Base-by-base conservation (phyloP, 768 basidiomycete genomes). In the Lactarius indigo region DNA sequence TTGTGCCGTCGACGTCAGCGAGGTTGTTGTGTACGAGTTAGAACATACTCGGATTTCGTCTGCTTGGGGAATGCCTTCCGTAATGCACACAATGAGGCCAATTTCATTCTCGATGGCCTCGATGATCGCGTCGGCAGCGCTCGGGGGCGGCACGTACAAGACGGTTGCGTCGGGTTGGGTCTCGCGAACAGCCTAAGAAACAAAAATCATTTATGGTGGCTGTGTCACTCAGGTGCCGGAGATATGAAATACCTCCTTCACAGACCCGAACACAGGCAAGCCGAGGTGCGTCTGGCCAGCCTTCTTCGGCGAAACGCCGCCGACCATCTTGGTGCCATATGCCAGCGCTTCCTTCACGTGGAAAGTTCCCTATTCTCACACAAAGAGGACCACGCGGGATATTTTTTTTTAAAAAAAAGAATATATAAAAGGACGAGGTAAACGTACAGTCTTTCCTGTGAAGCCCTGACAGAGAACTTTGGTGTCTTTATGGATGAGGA, bases 81-180 rank as follows among this genome's bases (percentile, higher is more conserved):
- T 99, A 72, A 99, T 92, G 76, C 95, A 96, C 57, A 99, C 97
- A 81, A 99, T 99, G 66, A 99, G 80, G 20, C 90, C 88, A 81
- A 99, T 96, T 78, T 99, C 97, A 72, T 92, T 93, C 78, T 98
- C 97, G 73, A 99, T 98, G 41, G 97, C 97, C 78, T 99, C 97
- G 63, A 99, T 88, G 76, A 99, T 98, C 50, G 97, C 97, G 70
- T 96, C 96, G 33, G 94, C 97, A 23, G 96, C 96, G 59, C 84
- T 83, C 5, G 96, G 93, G n/a, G 97, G 97, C 5, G 97, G 97
- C 17, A 99, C 97, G 77, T 98, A 99, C 79, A 99, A 87, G 66
- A 99, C 88, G 41, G 94, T 89, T 33, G 97, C 97, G 73, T 98
- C 96, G 13, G 97, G 97, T 69, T 87, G 80, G 52, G 88, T 86